Evolutionary conservation across 129 eudicot genomes (phyloP), one percentile per base, ranked within the genome.

Genomic region (Chrysanthemum lavandulifolium): DNA sequence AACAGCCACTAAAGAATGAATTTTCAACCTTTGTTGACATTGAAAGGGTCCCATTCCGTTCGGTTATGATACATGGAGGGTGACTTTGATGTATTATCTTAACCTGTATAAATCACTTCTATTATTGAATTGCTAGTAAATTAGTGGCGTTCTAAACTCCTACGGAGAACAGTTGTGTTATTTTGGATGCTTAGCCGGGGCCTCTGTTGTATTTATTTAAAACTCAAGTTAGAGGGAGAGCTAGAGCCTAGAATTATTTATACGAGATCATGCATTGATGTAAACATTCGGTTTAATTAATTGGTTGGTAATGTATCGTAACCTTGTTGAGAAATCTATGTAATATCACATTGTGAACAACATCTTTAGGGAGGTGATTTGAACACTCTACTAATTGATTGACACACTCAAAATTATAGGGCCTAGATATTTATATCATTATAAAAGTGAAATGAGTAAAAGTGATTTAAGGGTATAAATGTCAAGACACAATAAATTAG

Each of bases 11-110:
- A 61, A 74, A 86, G 69, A 79, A 79, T 33, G 93, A 90, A 23
- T 94, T 60, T 78, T 94, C 99, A 48, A 88, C 91, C 5, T 94
- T 86, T 83, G 94, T 94, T 27, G 99, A 94, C 76, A 88, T 94
- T 19, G 86, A 81, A 81, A 76, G 85, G 64, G 96, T 94, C 8
- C 88, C 96, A 1, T 82, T 84, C 79, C 91, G 79, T 25, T 90
- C 99, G 2, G 67, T 90, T 68, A 88, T 94, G 97, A 77, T 94
- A 47, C 66, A 76, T 15, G 96, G 91, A 33, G 86, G 77, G 7
- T 83, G 82, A 79, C 68, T 51, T 23, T 29, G 55, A 70, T 43
- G 0, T 0, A 52, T 29, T 10, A 49, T 48, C 58, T 15, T 77
- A 67, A 56, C 51, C 55, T 18, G 68, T 59, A 66, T 67, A 78